These are phyloP conservation scores for Puccinia coronata DNA, from an alignment of 1,284 basidiomycete genomes.

Conservation along the genomic window DNA sequence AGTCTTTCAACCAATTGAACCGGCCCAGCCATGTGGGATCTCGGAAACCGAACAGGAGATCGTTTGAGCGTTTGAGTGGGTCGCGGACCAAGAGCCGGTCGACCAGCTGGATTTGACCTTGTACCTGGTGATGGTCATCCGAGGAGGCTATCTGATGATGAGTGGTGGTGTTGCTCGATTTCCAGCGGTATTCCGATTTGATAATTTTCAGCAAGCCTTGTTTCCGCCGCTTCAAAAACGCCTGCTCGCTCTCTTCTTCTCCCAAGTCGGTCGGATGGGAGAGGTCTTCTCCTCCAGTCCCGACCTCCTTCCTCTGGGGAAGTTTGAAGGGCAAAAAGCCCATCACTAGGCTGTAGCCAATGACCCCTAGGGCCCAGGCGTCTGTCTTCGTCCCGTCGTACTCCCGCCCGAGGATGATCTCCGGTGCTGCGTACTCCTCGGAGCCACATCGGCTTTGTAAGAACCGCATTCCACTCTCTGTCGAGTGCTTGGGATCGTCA, in stretches of 20 bases:
- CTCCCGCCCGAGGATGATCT: slow-evolving; percentile 73
- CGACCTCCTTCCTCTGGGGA: background rate
- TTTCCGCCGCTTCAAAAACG: background rate
- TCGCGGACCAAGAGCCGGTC: slow-evolving; percentile 16
- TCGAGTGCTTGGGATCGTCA: slow-evolving; percentile 62
- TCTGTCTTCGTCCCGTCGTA: slow-evolving; percentile 88
- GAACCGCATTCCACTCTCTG: slow-evolving; percentile 70
- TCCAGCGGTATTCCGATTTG: slow-evolving; percentile 29
- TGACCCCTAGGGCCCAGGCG: slow-evolving; percentile 83
- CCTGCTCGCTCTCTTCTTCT: slow-evolving; percentile 11
- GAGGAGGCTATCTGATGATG: background rate
- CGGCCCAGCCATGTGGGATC: slow-evolving; percentile 20
- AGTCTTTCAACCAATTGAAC: slow-evolving; percentile 20
- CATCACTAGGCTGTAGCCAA: slow-evolving; percentile 73
- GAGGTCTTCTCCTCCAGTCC: background rate
- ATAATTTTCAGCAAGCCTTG: slow-evolving; percentile 13
- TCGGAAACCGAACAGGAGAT: slow-evolving; percentile 19
- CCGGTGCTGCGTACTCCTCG: slow-evolving; percentile 87
- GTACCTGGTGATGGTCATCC: slow-evolving; percentile 8
- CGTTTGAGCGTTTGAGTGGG: slow-evolving; percentile 17
- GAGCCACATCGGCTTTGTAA: slow-evolving; percentile 85
- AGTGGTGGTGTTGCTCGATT: background rate
- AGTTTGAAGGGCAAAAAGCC: slow-evolving; percentile 63
- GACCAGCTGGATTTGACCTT: slow-evolving; percentile 11
- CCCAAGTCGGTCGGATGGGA: background rate